These are phyloP conservation scores for Trichosporon sp. DNA, from an alignment of 1,284 basidiomycete genomes.

Conservation along the genomic window DNA sequence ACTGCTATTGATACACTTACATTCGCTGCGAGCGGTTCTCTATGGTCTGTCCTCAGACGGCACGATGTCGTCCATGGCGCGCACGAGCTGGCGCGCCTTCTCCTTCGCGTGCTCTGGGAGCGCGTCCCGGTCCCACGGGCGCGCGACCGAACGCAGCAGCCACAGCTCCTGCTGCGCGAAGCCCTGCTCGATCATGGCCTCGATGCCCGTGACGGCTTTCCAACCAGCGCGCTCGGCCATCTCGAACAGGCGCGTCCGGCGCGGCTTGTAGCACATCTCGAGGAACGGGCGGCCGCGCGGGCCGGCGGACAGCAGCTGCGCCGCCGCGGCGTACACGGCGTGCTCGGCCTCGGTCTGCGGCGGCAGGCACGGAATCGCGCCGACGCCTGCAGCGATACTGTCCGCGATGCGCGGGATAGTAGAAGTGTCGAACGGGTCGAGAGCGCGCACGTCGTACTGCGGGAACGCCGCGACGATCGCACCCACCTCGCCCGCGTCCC, in stretches of 20 bases:
- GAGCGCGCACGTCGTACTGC: slow-evolving; percentile 8
- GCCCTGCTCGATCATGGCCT: slow-evolving; percentile 48
- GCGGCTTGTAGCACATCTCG: slow-evolving; percentile 48
- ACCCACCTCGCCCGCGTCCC: slow-evolving; percentile 38
- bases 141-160: slow-evolving; percentile 24
- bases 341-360: slow-evolving; percentile 13
- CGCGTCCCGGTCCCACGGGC: not conserved
- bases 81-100: slow-evolving; percentile 11
- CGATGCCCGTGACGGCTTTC: slow-evolving; percentile 35
- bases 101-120: slow-evolving; percentile 10
- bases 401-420: not conserved
- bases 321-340: slow-evolving; percentile 18
- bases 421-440: not conserved
- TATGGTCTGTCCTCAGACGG: not conserved
- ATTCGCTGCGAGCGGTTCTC: not conserved
- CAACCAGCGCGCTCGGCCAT: slow-evolving; percentile 30
- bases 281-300: slow-evolving; percentile 27
- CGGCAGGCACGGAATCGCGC: slow-evolving; percentile 20
- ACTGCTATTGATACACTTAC: not conserved
- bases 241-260: slow-evolving; percentile 37
- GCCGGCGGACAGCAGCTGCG: slow-evolving; percentile 6
- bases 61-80: slow-evolving; percentile 13
- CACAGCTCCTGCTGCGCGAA: slow-evolving; percentile 36
- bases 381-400: slow-evolving; percentile 16
- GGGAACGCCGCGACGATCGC: slow-evolving; percentile 10